Conservation (phyloP, 495 filamentous ascomycete genomes). For the Thermothielavioides terrestris region DNA sequence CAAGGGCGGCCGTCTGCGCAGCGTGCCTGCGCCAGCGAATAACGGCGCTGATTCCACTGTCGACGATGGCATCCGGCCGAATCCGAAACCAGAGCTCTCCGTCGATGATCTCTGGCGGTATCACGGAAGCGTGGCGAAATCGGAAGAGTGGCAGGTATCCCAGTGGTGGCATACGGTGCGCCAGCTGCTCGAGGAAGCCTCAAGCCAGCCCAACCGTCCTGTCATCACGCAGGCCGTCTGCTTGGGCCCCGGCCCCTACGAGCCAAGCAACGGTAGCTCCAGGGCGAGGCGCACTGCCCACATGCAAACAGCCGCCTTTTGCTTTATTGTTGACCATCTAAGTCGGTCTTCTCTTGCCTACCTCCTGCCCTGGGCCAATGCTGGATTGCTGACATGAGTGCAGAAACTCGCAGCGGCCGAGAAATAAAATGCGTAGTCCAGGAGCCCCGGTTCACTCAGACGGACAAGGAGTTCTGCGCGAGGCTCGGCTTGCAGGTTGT, state of each 20-base stretch:
- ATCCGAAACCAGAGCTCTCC: constrained; percentile 21
- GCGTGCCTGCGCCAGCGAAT: background rate
- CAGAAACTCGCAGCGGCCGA: constrained; percentile 13
- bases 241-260: constrained; percentile 37
- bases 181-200: constrained; percentile 4
- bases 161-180: constrained; percentile 17
- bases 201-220: constrained; percentile 5
- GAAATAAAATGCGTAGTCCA: constrained; percentile 48
- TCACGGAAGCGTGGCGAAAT: constrained; percentile 13
- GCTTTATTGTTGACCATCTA: constrained; percentile 40
- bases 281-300: constrained; percentile 27
- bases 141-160: constrained; percentile 11
- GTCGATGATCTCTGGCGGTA: constrained; percentile 16
- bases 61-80: constrained; percentile 16
- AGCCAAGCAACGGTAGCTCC: constrained; percentile 31
- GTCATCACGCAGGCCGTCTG: constrained; percentile 33
- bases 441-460: constrained; percentile 59
- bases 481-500: constrained; percentile 47
- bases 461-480: constrained; percentile 51
- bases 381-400: constrained; percentile 1
- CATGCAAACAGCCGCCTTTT: constrained; percentile 55
- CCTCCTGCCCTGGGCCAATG: too few species aligned
- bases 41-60: background rate
- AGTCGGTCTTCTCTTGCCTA: constrained; percentile 14
- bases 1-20: constrained; percentile 20